Evolutionary conservation across 2,329 filamentous ascomycete genomes (phyloP), one percentile per base, ranked within the genome.

Genomic region (Monosporascus sp.): DNA sequence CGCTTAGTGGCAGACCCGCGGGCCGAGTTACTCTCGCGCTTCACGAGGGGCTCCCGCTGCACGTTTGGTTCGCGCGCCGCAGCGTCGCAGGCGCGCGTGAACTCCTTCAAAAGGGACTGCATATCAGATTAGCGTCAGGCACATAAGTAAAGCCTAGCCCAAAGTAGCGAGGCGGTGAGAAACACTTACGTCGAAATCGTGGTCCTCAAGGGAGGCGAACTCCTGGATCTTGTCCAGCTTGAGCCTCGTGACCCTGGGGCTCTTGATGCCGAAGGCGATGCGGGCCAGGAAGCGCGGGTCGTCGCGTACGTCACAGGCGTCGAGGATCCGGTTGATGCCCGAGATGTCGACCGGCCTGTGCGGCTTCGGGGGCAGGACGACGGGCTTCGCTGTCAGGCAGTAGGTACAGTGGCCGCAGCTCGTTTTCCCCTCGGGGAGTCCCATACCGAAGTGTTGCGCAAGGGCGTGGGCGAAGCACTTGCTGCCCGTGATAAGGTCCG

Each of bases 191-290:
- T 71, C 66, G 46, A 83, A 84, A 35, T 78, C 72, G 51, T 82
- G 78, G 52, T 81, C 73, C 25, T 72, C 75, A 69, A 84, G 72
- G 4, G 76, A 80, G 46, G 74, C 76, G 60, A 83, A 84, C 0
- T 78, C 71, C 0, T 55, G 37, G 7, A 63, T 63, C 49, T 68
- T 76, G 14, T 73, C 69, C 35, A 85, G 58, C 60, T 76, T 80
- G 50, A 82, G 62, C 38, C 69, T 64, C 5, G 67, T 72, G 1
- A 82, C 72, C 1, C 81, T 68, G 0, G 83, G 83, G 58, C 80
- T 85, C 45, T 70, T 72, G 61, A 86, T 85, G 0, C 83, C 83
- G 62, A 85, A 86, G 0, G 82, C 83, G 4, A 86, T 68, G 20
- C 79, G 73, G 0, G 83, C 80, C 27, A 86, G 67, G 57, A 84